These are phyloP conservation scores for Mariannaea sp. DNA, from an alignment of 2,329 filamentous ascomycete genomes.

Conservation along the genomic window DNA sequence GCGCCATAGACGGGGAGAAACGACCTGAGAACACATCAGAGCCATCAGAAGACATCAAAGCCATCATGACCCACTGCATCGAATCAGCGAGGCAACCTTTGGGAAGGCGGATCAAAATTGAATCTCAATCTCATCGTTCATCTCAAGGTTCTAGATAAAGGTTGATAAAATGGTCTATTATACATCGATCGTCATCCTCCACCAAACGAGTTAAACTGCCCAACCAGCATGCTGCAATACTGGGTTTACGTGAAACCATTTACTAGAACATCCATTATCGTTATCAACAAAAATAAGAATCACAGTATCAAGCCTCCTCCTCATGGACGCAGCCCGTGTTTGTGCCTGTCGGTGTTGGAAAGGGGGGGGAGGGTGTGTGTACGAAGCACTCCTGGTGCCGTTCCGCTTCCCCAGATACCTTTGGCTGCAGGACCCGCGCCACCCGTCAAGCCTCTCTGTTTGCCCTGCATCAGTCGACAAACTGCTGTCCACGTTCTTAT, in stretches of 20 bases:
- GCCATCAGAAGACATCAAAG: too few species aligned
- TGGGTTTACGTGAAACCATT: slow-evolving; percentile 19
- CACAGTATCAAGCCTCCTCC: slow-evolving; percentile 1
- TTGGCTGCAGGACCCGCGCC: slow-evolving; percentile 2
- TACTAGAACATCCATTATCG: slow-evolving; percentile 6
- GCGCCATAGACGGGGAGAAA: too few species aligned
- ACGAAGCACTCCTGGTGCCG: too few species aligned
- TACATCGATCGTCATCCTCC: too few species aligned
- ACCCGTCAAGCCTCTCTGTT: slow-evolving; percentile 5
- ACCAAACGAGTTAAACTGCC: slow-evolving; percentile 2
- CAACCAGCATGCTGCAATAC: slow-evolving; percentile 4
- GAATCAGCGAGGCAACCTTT: too few species aligned
- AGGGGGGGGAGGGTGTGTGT: background rate
- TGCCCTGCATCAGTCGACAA: slow-evolving; percentile 23
- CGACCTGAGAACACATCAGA: too few species aligned
- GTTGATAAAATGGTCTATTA: too few species aligned
- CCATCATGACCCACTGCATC: too few species aligned
- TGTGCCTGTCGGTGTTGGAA: background rate
- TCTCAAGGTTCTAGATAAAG: background rate
- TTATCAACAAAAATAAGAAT: slow-evolving; percentile 15
- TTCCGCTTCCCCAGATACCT: slow-evolving; percentile 29
- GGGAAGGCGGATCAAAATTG: slow-evolving; percentile 9
- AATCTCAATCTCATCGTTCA: slow-evolving; percentile 9
- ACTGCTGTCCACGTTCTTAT: slow-evolving; percentile 27
- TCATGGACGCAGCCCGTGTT: background rate